phyloP scores from a whole-genome alignment of 208 protist genomes.

The Leishmania tropica region DNA sequence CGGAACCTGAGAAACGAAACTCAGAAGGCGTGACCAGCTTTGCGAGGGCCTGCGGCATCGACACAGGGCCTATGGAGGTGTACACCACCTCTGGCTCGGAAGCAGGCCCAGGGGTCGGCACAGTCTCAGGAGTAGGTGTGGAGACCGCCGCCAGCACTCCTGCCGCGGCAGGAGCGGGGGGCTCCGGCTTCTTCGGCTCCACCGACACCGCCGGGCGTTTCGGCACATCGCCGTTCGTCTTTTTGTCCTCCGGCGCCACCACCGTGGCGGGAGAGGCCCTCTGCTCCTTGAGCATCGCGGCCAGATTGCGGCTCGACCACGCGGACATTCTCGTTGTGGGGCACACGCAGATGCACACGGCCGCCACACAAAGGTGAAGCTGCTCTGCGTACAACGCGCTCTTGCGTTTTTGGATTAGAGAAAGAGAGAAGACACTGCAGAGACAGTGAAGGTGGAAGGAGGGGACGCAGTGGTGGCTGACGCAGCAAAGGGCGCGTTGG shows the following conservation, averaged over 20 bases:
- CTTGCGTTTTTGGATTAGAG: neutral
- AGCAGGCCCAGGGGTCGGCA: conserved; percentile 8
- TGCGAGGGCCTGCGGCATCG: conserved; percentile 47
- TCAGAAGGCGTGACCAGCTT: conserved; percentile 22
- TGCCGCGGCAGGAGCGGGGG: neutral
- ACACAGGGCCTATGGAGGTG: conserved; percentile 37
- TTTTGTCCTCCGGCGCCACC: neutral
- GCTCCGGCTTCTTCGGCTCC: conserved; percentile 11
- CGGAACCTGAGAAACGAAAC: conserved; percentile 28
- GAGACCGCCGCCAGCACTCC: neutral
- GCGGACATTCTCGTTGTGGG: conserved; percentile 50
- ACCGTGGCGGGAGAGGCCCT: conserved; percentile 25
- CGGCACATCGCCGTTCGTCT: neutral
- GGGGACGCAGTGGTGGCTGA: neutral
- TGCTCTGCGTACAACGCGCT: neutral
- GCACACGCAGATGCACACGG: neutral
- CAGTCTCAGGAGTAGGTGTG: neutral
- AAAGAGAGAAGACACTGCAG: neutral
- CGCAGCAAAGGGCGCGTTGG: neutral
- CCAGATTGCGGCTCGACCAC: conserved; percentile 56
- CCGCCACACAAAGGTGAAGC: neutral
- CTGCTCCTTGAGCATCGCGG: conserved; percentile 64
- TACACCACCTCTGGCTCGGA: conserved; percentile 11
- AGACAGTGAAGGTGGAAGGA: neutral
- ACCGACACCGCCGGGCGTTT: conserved; percentile 7